phyloP scores from a whole-genome alignment of 1,284 basidiomycete genomes.

The Ustilago lituana region DNA sequence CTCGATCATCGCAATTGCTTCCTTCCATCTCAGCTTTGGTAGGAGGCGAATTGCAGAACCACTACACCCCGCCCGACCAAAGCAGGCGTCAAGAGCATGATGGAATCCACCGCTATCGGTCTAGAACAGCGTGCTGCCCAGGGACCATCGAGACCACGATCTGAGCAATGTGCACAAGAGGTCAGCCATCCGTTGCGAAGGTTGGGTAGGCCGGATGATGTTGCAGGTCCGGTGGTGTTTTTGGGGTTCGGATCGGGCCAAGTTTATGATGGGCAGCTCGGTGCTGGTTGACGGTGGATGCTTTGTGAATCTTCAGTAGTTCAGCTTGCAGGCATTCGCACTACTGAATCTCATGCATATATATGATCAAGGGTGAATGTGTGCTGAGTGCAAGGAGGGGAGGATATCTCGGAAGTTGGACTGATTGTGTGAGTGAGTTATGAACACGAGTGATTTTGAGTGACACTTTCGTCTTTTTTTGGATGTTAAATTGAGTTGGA shows the following conservation, averaged over 20 bases:
- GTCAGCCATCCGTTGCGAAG: constrained; percentile 76
- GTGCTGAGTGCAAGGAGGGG: no score
- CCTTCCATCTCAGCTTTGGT: constrained; percentile 82
- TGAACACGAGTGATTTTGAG: no score
- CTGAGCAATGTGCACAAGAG: constrained; percentile 75
- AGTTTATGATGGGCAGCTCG: constrained; percentile 76
- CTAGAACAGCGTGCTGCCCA: constrained; percentile 72
- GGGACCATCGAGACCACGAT: constrained; percentile 79
- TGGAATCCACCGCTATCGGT: constrained; percentile 83
- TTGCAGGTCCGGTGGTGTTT: constrained; percentile 81
- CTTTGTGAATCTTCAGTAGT: constrained; percentile 79
- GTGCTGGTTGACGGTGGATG: constrained; percentile 80
- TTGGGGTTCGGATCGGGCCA: constrained; percentile 78
- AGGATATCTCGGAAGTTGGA: constrained; percentile 12
- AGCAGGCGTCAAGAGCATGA: constrained; percentile 80
- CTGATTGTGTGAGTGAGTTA: no score
- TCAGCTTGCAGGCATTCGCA: no score
- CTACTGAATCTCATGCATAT: not conserved
- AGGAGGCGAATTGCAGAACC: constrained; percentile 79
- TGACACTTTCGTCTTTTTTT: not conserved
- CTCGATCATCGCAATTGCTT: constrained; percentile 79
- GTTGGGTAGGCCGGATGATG: constrained; percentile 74
- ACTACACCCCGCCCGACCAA: constrained; percentile 84
- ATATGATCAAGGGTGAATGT: not conserved
- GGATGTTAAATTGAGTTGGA: no score